Evolutionary conservation across 495 filamentous ascomycete species (phyloP).

Genomic region (Choiromyces venosus): DNA sequence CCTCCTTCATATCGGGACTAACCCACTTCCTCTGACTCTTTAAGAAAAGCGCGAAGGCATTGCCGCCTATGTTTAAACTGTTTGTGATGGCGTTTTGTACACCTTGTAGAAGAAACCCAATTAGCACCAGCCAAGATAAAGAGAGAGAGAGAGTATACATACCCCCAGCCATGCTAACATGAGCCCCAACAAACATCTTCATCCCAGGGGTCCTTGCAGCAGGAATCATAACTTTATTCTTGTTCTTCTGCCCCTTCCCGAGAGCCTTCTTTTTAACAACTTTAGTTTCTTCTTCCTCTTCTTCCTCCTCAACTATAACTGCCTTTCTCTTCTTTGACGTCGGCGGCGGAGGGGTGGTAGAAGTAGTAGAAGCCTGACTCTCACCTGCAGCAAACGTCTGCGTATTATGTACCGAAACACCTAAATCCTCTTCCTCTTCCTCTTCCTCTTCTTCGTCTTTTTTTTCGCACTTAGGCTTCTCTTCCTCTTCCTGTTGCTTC

Average conservation of each 20-base stretch:
- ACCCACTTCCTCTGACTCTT: conserved; percentile 94
- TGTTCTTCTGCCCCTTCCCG: conserved; percentile 37
- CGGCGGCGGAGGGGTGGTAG: conserved; percentile 19
- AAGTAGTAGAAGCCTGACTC: neutral
- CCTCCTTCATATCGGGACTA: conserved; percentile 68
- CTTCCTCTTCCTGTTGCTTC: neutral
- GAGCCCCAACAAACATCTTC: conserved; percentile 83
- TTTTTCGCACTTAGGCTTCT: neutral
- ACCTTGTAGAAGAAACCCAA: conserved; percentile 50
- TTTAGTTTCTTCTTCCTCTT: conserved; percentile 26
- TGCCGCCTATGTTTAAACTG: conserved; percentile 73
- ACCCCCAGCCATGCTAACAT: conserved; percentile 86
- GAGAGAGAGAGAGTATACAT: conserved; percentile 34
- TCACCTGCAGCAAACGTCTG: neutral
- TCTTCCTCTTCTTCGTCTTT: neutral
- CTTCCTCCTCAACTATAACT: conserved; percentile 43
- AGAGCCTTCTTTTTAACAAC: conserved; percentile 16
- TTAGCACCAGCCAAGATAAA: neutral
- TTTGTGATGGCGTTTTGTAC: conserved; percentile 86
- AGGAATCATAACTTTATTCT: conserved; percentile 54
- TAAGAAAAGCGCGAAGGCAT: conserved; percentile 88
- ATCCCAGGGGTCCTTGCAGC: conserved; percentile 62
- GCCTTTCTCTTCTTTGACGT: conserved; percentile 33
- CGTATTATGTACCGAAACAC: neutral
- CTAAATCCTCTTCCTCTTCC: neutral